Evolutionary conservation across 768 basidiomycete species (phyloP).

Genomic region (Mrakia frigida): DNA sequence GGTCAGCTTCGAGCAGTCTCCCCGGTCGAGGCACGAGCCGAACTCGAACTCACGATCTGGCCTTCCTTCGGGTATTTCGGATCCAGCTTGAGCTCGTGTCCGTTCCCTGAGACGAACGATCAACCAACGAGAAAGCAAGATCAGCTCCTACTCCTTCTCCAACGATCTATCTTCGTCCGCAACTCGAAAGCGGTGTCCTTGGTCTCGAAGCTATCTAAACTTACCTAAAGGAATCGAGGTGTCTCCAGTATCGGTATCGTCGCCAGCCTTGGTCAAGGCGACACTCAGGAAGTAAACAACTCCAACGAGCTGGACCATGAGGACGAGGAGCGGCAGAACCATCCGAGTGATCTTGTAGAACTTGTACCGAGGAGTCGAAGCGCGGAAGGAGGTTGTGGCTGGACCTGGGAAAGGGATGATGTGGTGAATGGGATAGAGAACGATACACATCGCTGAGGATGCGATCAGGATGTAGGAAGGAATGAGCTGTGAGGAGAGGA

Average conservation of each 20-base stretch:
- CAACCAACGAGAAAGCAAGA: not conserved
- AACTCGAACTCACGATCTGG: not conserved
- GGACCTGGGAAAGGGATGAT: not conserved
- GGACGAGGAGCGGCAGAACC: not conserved
- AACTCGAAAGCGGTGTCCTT: not conserved
- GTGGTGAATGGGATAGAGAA: conserved; percentile 13
- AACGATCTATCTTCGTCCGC: not conserved
- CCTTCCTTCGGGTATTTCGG: conserved; percentile 8
- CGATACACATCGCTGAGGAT: not conserved
- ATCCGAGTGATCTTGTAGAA: not conserved
- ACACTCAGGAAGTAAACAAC: not conserved
- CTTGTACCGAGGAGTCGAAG: not conserved
- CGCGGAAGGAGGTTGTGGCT: not conserved
- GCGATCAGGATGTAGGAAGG: conserved; percentile 7
- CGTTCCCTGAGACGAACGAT: not conserved
- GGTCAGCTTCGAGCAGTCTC: not conserved
- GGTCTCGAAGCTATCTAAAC: not conserved
- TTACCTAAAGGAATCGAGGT: not conserved
- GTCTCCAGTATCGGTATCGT: not conserved
- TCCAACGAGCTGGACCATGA: conserved; percentile 1
- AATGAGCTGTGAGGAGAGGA: not conserved
- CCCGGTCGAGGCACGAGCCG: not conserved
- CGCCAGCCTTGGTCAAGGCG: not conserved
- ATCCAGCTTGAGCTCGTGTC: conserved; percentile 7
- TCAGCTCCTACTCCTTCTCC: not conserved